Conservation (phyloP, 2,329 filamentous ascomycete genomes). For the Tolypocladium tropicale region DNA sequence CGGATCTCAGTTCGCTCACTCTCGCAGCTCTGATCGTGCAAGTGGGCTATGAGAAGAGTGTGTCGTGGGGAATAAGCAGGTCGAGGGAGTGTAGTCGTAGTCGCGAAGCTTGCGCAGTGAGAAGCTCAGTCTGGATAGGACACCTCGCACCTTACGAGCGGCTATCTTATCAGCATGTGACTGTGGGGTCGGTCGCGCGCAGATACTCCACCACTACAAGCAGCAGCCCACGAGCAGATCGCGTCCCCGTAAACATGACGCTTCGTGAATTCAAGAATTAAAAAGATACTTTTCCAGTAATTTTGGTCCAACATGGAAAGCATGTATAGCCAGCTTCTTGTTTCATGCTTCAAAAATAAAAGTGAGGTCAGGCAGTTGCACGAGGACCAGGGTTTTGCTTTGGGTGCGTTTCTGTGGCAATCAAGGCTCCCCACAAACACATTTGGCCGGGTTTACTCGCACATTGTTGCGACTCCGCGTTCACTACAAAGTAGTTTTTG, state of each 20-base stretch:
- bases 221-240: too few species aligned
- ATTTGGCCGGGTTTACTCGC: not conserved
- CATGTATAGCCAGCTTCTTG: too few species aligned
- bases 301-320: too few species aligned
- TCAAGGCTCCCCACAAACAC: not conserved
- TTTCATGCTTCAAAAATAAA: too few species aligned
- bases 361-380: too few species aligned
- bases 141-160: slow-evolving; percentile 16
- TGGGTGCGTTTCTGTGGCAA: too few species aligned
- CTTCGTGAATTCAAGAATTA: too few species aligned
- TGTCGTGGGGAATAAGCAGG: not conserved
- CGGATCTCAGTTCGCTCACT: not conserved
- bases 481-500: not conserved
- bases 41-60: not conserved
- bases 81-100: not conserved
- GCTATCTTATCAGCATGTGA: slow-evolving; percentile 30
- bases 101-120: not conserved
- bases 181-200: slow-evolving; percentile 8
- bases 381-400: too few species aligned
- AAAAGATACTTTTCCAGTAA: too few species aligned
- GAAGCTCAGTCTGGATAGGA: slow-evolving; percentile 11
- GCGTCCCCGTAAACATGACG: too few species aligned
- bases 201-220: not conserved
- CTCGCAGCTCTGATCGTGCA: not conserved
- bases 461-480: not conserved